Evolutionary conservation across 257 asterid genomes (phyloP).

Genomic region (Nicotiana knightiana): DNA sequence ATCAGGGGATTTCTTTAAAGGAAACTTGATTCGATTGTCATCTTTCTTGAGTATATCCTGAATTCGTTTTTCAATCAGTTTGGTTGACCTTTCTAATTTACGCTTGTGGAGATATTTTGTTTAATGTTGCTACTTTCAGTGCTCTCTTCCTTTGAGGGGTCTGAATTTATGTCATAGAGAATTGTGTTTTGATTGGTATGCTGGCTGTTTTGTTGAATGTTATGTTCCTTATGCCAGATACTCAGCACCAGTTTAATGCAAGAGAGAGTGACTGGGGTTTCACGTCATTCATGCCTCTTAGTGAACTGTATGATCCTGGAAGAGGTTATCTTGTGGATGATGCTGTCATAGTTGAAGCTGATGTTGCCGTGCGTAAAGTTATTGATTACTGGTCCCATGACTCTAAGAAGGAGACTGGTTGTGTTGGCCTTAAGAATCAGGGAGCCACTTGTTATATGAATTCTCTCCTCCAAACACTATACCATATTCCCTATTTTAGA

Average conservation of each 20-base stretch:
- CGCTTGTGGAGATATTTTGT: background rate
- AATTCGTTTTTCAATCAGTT: background rate
- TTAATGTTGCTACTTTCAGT: background rate
- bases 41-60: background rate
- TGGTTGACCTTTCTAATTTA: background rate
- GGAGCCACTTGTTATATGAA: slow-evolving; percentile 23
- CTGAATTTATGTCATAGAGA: background rate
- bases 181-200: background rate
- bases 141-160: background rate
- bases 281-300: slow-evolving; percentile 66
- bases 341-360: slow-evolving; percentile 53
- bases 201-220: background rate
- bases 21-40: background rate
- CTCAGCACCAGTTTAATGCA: slow-evolving; percentile 60
- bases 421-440: slow-evolving; percentile 19
- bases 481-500: slow-evolving; percentile 22
- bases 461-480: slow-evolving; percentile 16
- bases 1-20: background rate
- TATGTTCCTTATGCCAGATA: slow-evolving; percentile 32
- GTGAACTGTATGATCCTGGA: slow-evolving; percentile 60
- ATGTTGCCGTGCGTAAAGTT: slow-evolving; percentile 61
- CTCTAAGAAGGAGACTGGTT: slow-evolving; percentile 67
- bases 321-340: slow-evolving; percentile 57
- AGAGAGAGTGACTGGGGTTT: slow-evolving; percentile 79
- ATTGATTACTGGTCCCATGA: slow-evolving; percentile 60